These are phyloP conservation scores for Actinomortierella wolfii DNA, from an alignment of 371 early-diverging fungal species.

Conservation along the genomic window DNA sequence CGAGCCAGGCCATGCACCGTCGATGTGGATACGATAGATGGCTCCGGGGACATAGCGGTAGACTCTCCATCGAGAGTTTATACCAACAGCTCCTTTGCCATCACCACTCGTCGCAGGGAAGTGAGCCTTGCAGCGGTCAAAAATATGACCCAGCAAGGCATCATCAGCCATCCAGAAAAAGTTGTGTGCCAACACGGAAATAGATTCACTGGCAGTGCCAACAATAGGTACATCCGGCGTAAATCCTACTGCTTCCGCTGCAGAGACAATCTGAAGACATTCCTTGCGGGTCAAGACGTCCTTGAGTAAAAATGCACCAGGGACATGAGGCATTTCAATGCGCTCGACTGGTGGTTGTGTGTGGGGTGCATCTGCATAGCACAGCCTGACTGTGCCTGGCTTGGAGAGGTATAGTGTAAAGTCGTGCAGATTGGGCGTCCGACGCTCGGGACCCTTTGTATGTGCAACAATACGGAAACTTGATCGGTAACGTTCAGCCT, in stretches of 20 bases:
- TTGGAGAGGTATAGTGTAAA: conserved; percentile 54
- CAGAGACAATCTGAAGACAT: conserved; percentile 54
- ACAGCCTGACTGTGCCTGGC: conserved; percentile 50
- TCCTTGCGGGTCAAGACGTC: conserved; percentile 53
- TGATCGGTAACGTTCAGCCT: conserved; percentile 29
- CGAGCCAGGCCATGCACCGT: conserved; percentile 64
- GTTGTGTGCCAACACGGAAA: conserved; percentile 59
- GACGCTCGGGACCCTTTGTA: conserved; percentile 53
- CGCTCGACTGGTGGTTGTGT: conserved; percentile 43
- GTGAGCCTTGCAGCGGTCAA: conserved; percentile 48
- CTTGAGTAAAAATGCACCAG: conserved; percentile 52
- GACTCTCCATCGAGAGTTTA: conserved; percentile 60
- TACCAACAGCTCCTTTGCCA: conserved; percentile 47
- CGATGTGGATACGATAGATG: conserved; percentile 58
- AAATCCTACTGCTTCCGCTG: conserved; percentile 59
- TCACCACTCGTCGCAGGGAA: conserved; percentile 48
- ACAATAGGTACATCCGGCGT: conserved; percentile 59
- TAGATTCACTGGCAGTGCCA: conserved; percentile 47
- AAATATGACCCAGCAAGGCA: conserved; percentile 48
- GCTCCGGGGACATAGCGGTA: conserved; percentile 62
- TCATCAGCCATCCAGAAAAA: conserved; percentile 63
- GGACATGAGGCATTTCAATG: conserved; percentile 51
- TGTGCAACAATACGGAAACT: conserved; percentile 51
- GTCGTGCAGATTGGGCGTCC: conserved; percentile 56
- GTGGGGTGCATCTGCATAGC: conserved; percentile 16